Conservation (phyloP, 2,329 filamentous ascomycete genomes). For the Sporothrix mexicana region DNA sequence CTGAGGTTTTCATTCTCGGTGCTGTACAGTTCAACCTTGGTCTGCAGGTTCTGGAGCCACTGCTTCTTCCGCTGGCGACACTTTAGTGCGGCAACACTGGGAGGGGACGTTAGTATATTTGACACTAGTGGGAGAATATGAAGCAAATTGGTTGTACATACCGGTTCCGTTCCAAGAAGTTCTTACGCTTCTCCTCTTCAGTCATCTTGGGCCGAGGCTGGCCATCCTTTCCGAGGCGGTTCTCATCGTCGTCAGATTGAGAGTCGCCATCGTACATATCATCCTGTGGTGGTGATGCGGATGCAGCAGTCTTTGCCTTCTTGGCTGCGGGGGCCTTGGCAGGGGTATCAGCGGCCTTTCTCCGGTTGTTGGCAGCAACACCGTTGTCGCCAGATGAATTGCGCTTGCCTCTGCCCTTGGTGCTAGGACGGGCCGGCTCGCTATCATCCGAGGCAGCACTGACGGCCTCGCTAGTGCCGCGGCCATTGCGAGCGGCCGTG, state of each 20-base stretch:
- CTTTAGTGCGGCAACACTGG: slow-evolving; percentile 91
- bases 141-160: slow-evolving; percentile 45
- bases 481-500: slow-evolving; percentile 48
- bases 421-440: slow-evolving; percentile 68
- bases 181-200: slow-evolving; percentile 97
- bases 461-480: slow-evolving; percentile 69
- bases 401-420: slow-evolving; percentile 73
- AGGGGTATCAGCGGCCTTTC: slow-evolving; percentile 73
- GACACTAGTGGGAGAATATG: background rate
- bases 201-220: slow-evolving; percentile 84
- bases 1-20: slow-evolving; percentile 89
- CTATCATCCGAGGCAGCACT: slow-evolving; percentile 76
- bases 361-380: slow-evolving; percentile 66
- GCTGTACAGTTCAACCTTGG: slow-evolving; percentile 91
- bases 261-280: slow-evolving; percentile 39
- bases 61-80: slow-evolving; percentile 99
- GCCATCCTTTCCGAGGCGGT: slow-evolving; percentile 60
- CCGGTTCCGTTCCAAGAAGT: slow-evolving; percentile 96
- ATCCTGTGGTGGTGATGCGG: slow-evolving; percentile 36
- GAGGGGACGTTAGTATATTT: slow-evolving; percentile 38
- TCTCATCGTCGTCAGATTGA: slow-evolving; percentile 53
- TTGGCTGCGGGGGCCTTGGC: slow-evolving; percentile 71
- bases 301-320: slow-evolving; percentile 66
- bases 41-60: slow-evolving; percentile 93
- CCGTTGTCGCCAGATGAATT: slow-evolving; percentile 50